Percentiles rank a stretch among this genome's conserved stretches.
Conservation (phyloP, 257 asterid species). For the Solanum bukasovii region DNA sequence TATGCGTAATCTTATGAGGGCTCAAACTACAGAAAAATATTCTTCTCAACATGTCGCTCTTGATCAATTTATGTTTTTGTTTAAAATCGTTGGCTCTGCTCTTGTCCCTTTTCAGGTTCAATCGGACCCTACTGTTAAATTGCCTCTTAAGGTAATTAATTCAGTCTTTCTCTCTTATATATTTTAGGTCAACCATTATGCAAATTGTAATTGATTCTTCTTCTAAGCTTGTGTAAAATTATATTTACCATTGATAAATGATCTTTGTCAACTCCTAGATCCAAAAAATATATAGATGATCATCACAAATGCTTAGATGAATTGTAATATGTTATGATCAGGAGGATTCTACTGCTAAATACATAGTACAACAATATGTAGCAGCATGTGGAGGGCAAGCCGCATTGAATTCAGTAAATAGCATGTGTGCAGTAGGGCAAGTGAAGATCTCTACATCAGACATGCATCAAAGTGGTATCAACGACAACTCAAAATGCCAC, state of each 20-base stretch:
- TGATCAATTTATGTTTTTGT: conserved; percentile 59
- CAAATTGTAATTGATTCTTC: neutral
- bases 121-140: conserved; percentile 33
- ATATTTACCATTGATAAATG: neutral
- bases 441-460: conserved; percentile 54
- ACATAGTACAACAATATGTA: conserved; percentile 85
- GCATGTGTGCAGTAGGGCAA: conserved; percentile 93
- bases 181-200: neutral
- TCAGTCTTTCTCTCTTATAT: neutral
- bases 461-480: conserved; percentile 10
- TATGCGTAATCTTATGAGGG: conserved; percentile 61
- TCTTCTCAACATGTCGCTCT: conserved; percentile 2
- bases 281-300: neutral
- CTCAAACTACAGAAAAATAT: conserved; percentile 14
- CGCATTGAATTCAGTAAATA: conserved; percentile 32
- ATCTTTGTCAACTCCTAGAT: neutral
- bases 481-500: neutral
- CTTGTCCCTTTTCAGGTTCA: conserved; percentile 62
- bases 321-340: conserved; percentile 4
- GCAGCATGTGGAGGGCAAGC: conserved; percentile 88
- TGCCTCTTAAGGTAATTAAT: conserved; percentile 41
- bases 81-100: conserved; percentile 73
- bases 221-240: neutral
- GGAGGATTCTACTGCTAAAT: conserved; percentile 79
- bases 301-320: neutral